Evolutionary conservation across 345 rosid genomes (phyloP).

Genomic region (Eucalyptus grandis): DNA sequence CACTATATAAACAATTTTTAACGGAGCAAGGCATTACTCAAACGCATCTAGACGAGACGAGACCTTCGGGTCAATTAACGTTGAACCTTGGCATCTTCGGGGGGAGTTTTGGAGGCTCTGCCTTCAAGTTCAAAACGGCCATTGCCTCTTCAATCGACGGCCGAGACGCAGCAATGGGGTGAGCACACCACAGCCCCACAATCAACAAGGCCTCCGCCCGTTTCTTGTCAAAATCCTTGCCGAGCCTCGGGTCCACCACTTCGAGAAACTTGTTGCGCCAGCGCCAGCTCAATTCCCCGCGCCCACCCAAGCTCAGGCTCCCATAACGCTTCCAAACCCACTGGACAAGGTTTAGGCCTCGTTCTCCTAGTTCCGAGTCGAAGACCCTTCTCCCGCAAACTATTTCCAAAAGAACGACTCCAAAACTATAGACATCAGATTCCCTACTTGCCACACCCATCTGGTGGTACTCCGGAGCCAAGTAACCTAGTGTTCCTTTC

Average conservation of each 20-base stretch:
- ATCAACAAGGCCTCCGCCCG: not conserved
- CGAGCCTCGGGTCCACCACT: rapidly evolving
- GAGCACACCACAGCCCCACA: not conserved
- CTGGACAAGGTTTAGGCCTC: not conserved
- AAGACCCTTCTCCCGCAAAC: not conserved
- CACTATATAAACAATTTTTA: too few relatives aligned
- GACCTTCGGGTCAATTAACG: too few relatives aligned
- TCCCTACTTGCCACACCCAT: rapidly evolving
- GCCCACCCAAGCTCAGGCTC: rapidly evolving
- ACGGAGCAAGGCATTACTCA: too few relatives aligned
- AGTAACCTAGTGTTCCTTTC: too few relatives aligned
- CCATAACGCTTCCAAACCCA: not conserved
- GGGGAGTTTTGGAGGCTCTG: too few relatives aligned
- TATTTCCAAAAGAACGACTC: too few relatives aligned
- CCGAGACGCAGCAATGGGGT: rapidly evolving
- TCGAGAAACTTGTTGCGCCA: rapidly evolving
- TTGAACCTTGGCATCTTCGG: too few relatives aligned
- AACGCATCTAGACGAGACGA: too few relatives aligned
- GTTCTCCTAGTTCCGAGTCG: rapidly evolving
- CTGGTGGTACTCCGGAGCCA: rapidly evolving
- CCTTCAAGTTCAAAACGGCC: too few relatives aligned
- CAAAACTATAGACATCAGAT: rapidly evolving
- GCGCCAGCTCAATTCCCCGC: too few relatives aligned
- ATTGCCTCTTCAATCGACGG: not conserved
- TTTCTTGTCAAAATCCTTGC: not conserved